These are phyloP conservation scores for Onygenales sp. DNA, from an alignment of 2,329 filamentous ascomycete genomes.

Conservation along the genomic window DNA sequence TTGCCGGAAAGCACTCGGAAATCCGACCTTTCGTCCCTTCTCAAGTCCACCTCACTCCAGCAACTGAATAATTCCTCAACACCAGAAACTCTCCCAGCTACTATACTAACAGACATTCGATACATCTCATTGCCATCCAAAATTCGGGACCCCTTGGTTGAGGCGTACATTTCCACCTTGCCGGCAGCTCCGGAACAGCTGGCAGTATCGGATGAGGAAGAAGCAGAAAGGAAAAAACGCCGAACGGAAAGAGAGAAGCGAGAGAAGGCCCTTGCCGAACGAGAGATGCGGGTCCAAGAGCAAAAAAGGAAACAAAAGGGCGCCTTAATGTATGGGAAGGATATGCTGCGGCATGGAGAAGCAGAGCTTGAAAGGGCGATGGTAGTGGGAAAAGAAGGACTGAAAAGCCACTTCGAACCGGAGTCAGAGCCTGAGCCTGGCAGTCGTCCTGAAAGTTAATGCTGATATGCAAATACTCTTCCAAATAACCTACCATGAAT, in stretches of 20 bases:
- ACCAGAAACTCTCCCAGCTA: slow-evolving; percentile 28
- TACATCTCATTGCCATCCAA: slow-evolving; percentile 33
- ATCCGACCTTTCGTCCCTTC: slow-evolving; percentile 35
- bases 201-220: slow-evolving; percentile 28
- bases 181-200: slow-evolving; percentile 27
- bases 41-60: slow-evolving; percentile 34
- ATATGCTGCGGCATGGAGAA: slow-evolving; percentile 34
- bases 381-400: slow-evolving; percentile 31
- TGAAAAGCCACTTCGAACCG: slow-evolving; percentile 31
- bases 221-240: slow-evolving; percentile 26
- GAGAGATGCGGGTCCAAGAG: slow-evolving; percentile 33
- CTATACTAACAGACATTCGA: slow-evolving; percentile 35
- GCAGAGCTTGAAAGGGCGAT: slow-evolving; percentile 36
- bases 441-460: neutral
- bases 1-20: slow-evolving; percentile 36
- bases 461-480: neutral
- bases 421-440: neutral
- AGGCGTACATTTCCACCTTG: slow-evolving; percentile 35
- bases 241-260: slow-evolving; percentile 33
- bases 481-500: slow-evolving; percentile 4
- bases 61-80: slow-evolving; percentile 31
- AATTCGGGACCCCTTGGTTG: slow-evolving; percentile 31
- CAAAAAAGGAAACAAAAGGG: slow-evolving; percentile 32
- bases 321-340: slow-evolving; percentile 31
- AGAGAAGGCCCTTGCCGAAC: slow-evolving; percentile 34